Conservation (phyloP, 768 basidiomycete species). For the Leccinum disarticulatum region DNA sequence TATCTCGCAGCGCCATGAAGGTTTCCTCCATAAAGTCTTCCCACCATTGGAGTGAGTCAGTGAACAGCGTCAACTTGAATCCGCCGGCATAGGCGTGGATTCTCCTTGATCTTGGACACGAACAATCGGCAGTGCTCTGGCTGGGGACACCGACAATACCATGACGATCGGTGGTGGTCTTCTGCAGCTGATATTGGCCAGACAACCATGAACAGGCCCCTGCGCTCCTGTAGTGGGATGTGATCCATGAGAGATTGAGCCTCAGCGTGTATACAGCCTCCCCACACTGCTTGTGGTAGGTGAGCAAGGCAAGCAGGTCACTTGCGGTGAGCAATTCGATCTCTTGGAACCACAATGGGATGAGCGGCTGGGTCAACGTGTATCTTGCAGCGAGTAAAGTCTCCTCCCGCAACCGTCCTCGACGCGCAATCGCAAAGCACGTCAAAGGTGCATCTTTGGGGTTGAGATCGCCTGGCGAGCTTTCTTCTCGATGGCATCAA, state of each 20-base stretch:
- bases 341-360: conserved; percentile 26
- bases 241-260: conserved; percentile 16
- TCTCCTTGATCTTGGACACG: not conserved
- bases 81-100: not conserved
- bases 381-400: conserved; percentile 29
- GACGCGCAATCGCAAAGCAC: conserved; percentile 32
- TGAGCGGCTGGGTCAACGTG: conserved; percentile 29
- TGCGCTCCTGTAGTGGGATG: not conserved
- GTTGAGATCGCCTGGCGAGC: conserved; percentile 17
- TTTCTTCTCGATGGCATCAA: conserved; percentile 16
- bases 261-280: conserved; percentile 9
- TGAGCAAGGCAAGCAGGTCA: conserved; percentile 27
- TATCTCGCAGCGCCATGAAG: not conserved
- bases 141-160: too few species aligned
- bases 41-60: not conserved
- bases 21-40: not conserved
- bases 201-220: not conserved
- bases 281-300: conserved; percentile 19
- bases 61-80: not conserved
- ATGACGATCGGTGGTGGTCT: too few species aligned
- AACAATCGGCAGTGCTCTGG: not conserved
- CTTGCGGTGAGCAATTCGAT: conserved; percentile 28
- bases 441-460: conserved; percentile 28
- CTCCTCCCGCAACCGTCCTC: conserved; percentile 20
- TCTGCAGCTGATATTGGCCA: not conserved